Evolutionary conservation across 768 basidiomycete species (phyloP).

Genomic region (Psilocybe subaeruginosa): DNA sequence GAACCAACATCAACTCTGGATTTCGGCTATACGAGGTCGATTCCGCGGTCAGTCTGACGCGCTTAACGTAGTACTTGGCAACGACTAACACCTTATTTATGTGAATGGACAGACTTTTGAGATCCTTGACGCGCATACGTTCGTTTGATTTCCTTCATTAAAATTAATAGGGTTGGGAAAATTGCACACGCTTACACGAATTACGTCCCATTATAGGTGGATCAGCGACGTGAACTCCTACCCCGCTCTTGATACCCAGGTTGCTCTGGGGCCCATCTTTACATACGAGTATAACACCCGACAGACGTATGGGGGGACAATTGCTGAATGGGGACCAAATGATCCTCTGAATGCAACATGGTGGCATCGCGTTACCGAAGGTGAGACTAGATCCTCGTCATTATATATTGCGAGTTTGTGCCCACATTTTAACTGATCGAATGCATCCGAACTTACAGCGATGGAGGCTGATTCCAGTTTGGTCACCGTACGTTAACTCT

Average conservation of each 20-base stretch:
- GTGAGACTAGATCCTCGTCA: conserved; percentile 29
- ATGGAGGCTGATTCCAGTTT: conserved; percentile 61
- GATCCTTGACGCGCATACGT: conserved; percentile 79
- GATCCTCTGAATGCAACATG: conserved; percentile 82
- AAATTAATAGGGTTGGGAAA: no score
- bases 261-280: conserved; percentile 61
- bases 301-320: conserved; percentile 60
- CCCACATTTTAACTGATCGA: neutral
- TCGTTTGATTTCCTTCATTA: conserved; percentile 24
- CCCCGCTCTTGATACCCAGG: conserved; percentile 59
- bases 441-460: conserved; percentile 33
- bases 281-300: conserved; percentile 73
- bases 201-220: conserved; percentile 47
- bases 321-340: conserved; percentile 58
- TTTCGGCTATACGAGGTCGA: conserved; percentile 77
- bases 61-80: neutral
- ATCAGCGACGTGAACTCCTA: conserved; percentile 62
- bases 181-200: neutral
- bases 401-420: neutral
- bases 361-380: conserved; percentile 82
- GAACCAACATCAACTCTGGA: conserved; percentile 74
- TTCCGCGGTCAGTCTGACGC: conserved; percentile 52
- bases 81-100: neutral
- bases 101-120: conserved; percentile 63
- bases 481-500: conserved; percentile 48